A percentile compares a stretch with the other conserved stretches of the same genome.
Conservation (phyloP, 1,139 yeast genomes). For the Nakaseomyces delphensis region DNA sequence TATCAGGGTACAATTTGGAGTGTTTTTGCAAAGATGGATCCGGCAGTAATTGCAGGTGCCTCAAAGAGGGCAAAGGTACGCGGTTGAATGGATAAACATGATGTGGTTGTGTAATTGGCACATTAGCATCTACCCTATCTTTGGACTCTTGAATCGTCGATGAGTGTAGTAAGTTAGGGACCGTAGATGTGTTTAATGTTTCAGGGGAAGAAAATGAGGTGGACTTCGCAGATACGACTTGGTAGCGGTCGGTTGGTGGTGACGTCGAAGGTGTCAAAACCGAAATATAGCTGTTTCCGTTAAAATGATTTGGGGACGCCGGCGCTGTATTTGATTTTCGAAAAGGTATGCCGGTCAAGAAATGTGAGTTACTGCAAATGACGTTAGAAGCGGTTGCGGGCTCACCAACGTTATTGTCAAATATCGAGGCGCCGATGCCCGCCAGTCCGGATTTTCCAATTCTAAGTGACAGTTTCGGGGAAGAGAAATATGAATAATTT, state of each 20-base stretch:
- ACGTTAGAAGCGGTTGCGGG: not conserved
- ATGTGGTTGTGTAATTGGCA: slow-evolving; percentile 5
- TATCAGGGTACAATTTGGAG: slow-evolving; percentile 30
- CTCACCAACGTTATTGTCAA: not conserved
- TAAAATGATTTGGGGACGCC: slow-evolving; percentile 22
- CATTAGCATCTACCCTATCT: slow-evolving; percentile 1
- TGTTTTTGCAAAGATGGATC: slow-evolving; percentile 26
- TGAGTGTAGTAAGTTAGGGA: slow-evolving; percentile 2
- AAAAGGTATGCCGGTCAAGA: slow-evolving; percentile 8
- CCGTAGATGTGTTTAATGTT: slow-evolving; percentile 1
- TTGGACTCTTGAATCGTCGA: slow-evolving; percentile 2
- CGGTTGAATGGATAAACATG: slow-evolving; percentile 7
- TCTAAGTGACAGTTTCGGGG: slow-evolving; percentile 1
- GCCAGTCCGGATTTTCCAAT: not conserved
- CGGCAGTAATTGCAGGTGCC: slow-evolving; percentile 28
- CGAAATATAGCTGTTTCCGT: slow-evolving; percentile 10
- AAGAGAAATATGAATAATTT: slow-evolving; percentile 9
- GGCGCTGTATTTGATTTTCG: slow-evolving; percentile 28
- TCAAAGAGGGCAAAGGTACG: slow-evolving; percentile 24
- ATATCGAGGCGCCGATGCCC: not conserved
- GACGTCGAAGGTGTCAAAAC: slow-evolving; percentile 21
- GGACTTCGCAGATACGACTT: not conserved
- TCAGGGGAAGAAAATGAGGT: not conserved
- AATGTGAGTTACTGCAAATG: not conserved
- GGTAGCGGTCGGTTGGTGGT: not conserved